These are phyloP conservation scores for Penicillium coffeae DNA, from an alignment of 495 filamentous ascomycete genomes.

Conservation along the genomic window DNA sequence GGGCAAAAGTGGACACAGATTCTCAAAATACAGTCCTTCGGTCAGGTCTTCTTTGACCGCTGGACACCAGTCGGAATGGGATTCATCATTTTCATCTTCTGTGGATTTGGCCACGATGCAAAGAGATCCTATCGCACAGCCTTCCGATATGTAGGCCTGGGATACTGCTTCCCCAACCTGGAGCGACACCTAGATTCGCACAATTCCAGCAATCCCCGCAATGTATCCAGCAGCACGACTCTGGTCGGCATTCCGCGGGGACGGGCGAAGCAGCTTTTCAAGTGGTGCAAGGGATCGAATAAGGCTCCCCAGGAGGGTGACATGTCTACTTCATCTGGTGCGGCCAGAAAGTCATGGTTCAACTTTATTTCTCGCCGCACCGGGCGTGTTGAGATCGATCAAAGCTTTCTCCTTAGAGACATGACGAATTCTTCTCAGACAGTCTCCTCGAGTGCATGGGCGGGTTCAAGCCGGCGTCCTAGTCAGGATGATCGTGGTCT, in stretches of 20 bases:
- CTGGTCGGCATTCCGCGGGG: conserved; percentile 21
- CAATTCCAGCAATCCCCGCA: not conserved
- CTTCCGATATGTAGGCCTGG: conserved; percentile 26
- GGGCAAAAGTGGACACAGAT: conserved; percentile 55
- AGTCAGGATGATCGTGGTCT: not conserved
- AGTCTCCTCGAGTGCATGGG: conserved; percentile 39
- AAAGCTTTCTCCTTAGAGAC: conserved; percentile 13
- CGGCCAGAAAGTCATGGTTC: not conserved
- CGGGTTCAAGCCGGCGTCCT: conserved; percentile 16
- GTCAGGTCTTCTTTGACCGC: conserved; percentile 55
- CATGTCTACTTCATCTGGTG: not conserved
- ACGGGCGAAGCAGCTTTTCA: conserved; percentile 27
- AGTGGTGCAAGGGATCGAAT: conserved; percentile 11
- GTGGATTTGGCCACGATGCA: conserved; percentile 76
- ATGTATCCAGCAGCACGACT: conserved; percentile 11
- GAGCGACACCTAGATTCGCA: conserved; percentile 9
- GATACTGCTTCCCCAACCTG: conserved; percentile 20
- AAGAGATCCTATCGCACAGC: conserved; percentile 62
- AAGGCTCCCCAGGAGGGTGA: conserved; percentile 27
- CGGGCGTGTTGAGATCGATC: conserved; percentile 2
- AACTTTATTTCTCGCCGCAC: not conserved
- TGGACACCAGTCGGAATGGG: conserved; percentile 63
- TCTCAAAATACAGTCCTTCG: conserved; percentile 55
- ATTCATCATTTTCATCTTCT: conserved; percentile 67
- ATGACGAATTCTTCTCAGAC: conserved; percentile 24